These are phyloP conservation scores for Sanghuangporus weigelae DNA, from an alignment of 1,284 basidiomycete genomes.

Conservation along the genomic window DNA sequence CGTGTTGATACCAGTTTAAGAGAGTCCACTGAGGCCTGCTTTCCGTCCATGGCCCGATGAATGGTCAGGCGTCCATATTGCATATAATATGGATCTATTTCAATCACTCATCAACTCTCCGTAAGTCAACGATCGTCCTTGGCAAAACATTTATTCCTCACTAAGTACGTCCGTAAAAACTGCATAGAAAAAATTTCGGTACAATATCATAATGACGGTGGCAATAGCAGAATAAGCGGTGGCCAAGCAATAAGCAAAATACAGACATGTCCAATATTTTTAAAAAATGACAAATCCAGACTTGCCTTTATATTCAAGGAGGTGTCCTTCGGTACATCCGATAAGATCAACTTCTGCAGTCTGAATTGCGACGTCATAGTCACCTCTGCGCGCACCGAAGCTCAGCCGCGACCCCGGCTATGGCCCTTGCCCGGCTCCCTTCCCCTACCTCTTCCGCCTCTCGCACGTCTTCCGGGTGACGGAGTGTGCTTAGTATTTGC, in stretches of 20 bases:
- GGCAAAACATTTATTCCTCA: neutral
- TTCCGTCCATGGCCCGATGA: neutral
- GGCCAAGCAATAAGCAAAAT: constrained; percentile 1
- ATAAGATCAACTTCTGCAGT: neutral
- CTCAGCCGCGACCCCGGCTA: constrained; percentile 8
- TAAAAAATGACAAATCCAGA: neutral
- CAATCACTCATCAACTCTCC: neutral
- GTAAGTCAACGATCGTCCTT: neutral
- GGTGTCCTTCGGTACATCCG: neutral
- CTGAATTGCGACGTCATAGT: neutral
- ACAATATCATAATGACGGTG: neutral
- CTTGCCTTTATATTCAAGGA: neutral
- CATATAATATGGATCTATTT: neutral
- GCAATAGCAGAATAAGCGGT: neutral
- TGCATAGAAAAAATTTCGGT: neutral
- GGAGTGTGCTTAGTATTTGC: neutral
- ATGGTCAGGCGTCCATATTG: neutral
- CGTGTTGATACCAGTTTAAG: neutral
- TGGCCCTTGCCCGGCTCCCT: neutral
- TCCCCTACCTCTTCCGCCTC: constrained; percentile 8
- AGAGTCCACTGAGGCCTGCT: neutral
- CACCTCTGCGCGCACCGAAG: neutral
- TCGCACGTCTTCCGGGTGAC: constrained; percentile 1
- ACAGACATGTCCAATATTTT: constrained; percentile 1
- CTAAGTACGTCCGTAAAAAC: neutral